Evolutionary conservation across 305 asterid species (phyloP).

Genomic region (Solanum hybrid): DNA sequence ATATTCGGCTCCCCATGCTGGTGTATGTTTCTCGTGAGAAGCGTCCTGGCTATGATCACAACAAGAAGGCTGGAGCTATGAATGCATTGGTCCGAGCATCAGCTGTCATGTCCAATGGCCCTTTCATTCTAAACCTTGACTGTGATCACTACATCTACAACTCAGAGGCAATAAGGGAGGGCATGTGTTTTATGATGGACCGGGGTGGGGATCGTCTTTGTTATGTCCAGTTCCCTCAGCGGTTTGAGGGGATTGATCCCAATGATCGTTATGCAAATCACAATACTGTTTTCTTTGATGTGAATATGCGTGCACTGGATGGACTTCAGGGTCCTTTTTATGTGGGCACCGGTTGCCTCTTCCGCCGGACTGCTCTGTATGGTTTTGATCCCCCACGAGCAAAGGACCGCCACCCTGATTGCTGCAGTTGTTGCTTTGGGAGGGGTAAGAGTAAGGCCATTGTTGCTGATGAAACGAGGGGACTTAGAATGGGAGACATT

Average conservation of each 20-base stretch:
- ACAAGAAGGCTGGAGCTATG: conserved; percentile 96
- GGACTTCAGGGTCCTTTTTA: conserved; percentile 93
- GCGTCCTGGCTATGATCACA: conserved; percentile 87
- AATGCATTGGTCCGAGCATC: conserved; percentile 88
- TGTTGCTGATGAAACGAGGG: conserved; percentile 46
- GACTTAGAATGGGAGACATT: conserved; percentile 70
- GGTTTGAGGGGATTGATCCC: conserved; percentile 88
- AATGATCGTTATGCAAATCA: conserved; percentile 86
- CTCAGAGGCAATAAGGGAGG: conserved; percentile 78
- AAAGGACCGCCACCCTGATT: conserved; percentile 54
- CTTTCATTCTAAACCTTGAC: conserved; percentile 80
- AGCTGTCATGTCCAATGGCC: conserved; percentile 88
- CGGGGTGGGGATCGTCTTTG: conserved; percentile 91
- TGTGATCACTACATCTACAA: conserved; percentile 92
- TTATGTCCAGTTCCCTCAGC: conserved; percentile 83
- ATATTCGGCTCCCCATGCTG: conserved; percentile 79
- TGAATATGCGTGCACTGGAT: conserved; percentile 84
- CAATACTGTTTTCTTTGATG: conserved; percentile 89
- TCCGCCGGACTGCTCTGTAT: conserved; percentile 71
- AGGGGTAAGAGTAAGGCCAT: conserved; percentile 36
- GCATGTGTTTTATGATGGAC: conserved; percentile 98
- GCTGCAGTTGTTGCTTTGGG: conserved; percentile 61
- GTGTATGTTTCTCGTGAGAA: conserved; percentile 90
- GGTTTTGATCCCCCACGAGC: conserved; percentile 81
- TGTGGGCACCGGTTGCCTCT: conserved; percentile 92